Evolutionary conservation across 1,139 yeast species (phyloP), one percentile per base, ranked within the genome.

Genomic region (Kodamaea sp.): DNA sequence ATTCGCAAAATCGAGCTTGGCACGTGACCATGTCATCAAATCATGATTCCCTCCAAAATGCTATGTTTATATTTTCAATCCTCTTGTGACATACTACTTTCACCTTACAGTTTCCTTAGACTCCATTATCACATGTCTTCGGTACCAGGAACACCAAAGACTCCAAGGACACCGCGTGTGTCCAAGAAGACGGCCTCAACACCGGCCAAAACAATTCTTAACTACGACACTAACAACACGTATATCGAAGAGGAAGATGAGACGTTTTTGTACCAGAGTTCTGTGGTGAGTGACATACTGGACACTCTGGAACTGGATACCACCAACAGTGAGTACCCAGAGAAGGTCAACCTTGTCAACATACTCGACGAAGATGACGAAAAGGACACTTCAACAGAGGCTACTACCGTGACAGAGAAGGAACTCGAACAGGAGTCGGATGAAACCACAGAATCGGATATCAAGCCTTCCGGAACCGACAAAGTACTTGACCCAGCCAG

Each of bases 231-330:
- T 16, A 54, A 60, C 35, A 63, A 58, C 27, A 56, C 70, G 5
- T 66, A 65, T 34, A 42, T 65, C 26, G 73, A 66, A 39, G 70
- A 63, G 30, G 68, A 65, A 7, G 73, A 66, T 41, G 59, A 53
- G 30, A 61, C 71, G 1, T 66, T 61, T 37, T 49, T 58, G 14
- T 53, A 59, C 38, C 51, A 55, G 16, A 56, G 65, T 18, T 38
- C 51, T 10, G 27, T 39, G 9, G 26, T 41, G 10, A 47, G 47
- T 29, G 61, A 50, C 5, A 20, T 27, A 19, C 35, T 13, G 57
- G 50, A 33, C 6, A 9, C 26, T 10, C 26, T 24, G 33, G 49
- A 43, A 2, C 15, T 22, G 16, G 28, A 26, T 18, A 13, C 14
- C 15, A 22, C 19, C 10, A 38, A 37, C 5, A 10, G 12, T 8